Evolutionary conservation across 345 rosid species (phyloP).

Genomic region (Citrus sp.): DNA sequence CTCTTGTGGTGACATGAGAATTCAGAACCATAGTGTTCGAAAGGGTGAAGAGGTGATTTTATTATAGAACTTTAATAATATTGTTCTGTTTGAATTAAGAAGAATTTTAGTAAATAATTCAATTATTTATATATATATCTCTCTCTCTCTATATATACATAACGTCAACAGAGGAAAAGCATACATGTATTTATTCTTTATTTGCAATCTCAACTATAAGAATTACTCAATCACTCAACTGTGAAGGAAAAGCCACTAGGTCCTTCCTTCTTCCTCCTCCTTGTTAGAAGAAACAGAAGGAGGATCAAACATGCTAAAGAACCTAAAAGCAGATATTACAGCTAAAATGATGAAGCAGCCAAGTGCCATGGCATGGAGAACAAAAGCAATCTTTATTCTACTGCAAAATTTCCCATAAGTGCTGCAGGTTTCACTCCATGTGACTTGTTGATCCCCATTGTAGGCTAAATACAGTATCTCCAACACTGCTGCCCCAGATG

Average conservation of each 20-base stretch:
- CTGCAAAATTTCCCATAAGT: slow-evolving; percentile 60
- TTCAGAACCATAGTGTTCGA: too few relatives aligned
- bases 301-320: slow-evolving; percentile 61
- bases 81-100: neutral
- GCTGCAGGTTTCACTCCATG: slow-evolving; percentile 87
- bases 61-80: neutral
- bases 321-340: slow-evolving; percentile 72
- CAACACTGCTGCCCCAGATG: slow-evolving; percentile 68
- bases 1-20: too few relatives aligned
- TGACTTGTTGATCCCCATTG: slow-evolving; percentile 58
- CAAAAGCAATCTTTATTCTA: slow-evolving; percentile 49
- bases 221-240: neutral
- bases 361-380: slow-evolving; percentile 60
- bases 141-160: neutral
- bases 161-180: neutral
- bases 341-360: slow-evolving; percentile 58
- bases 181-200: neutral
- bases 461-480: slow-evolving; percentile 63
- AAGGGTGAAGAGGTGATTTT: too few relatives aligned
- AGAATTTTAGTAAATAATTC: neutral
- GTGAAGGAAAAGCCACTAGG: neutral
- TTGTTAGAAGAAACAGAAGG: slow-evolving; percentile 41
- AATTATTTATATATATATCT: neutral
- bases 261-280: slow-evolving; percentile 20
- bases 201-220: neutral